Conservation (phyloP, 2,329 filamentous ascomycete species). For the Helotiales sp. region DNA sequence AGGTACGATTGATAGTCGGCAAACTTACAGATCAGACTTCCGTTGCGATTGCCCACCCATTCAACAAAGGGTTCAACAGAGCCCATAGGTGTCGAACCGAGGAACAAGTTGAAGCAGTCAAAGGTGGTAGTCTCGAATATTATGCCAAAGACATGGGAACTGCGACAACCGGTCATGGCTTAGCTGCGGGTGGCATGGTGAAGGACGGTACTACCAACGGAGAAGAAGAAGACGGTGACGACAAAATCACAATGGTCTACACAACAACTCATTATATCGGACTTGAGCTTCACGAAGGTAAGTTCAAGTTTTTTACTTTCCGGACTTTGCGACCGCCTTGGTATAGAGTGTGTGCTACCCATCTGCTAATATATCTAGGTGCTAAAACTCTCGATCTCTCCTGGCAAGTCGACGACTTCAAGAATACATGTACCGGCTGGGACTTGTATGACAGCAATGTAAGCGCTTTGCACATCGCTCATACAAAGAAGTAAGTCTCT, state of each 20-base stretch:
- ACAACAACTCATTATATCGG: constrained; percentile 96
- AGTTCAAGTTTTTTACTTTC: constrained; percentile 38
- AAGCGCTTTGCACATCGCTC: constrained; percentile 73
- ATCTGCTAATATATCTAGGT: constrained; percentile 52
- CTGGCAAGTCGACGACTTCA: constrained; percentile 84
- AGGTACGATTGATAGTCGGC: constrained; percentile 82
- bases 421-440: constrained; percentile 77
- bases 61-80: constrained; percentile 90
- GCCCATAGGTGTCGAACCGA: constrained; percentile 71
- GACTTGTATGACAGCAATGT: constrained; percentile 75
- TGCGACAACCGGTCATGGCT: constrained; percentile 45
- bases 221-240: constrained; percentile 47
- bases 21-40: constrained; percentile 80
- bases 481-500: constrained; percentile 78
- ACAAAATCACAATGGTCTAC: constrained; percentile 58
- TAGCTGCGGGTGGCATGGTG: constrained; percentile 47
- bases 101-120: constrained; percentile 64
- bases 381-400: constrained; percentile 78
- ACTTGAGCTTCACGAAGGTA: constrained; percentile 77
- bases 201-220: constrained; percentile 47
- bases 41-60: constrained; percentile 85
- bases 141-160: constrained; percentile 50
- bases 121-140: constrained; percentile 65
- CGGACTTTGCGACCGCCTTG: not conserved
- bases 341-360: constrained; percentile 29